These are phyloP conservation scores for Haematococcus sp. DNA, from an alignment of 139 green algal species.

Conservation along the genomic window DNA sequence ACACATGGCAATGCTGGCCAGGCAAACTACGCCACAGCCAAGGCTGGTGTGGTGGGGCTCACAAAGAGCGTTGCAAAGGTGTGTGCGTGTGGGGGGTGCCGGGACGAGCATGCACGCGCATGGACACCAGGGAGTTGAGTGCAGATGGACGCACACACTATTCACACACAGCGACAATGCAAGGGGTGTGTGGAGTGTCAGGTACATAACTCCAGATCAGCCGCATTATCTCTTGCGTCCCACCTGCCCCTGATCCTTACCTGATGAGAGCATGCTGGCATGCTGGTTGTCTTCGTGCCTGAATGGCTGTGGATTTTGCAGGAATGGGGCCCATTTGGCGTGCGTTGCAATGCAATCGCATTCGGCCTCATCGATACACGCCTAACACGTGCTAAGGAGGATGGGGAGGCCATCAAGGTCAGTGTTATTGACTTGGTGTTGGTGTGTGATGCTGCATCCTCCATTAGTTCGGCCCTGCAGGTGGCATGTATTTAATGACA, in stretches of 20 bases:
- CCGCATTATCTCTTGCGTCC: too few relatives aligned
- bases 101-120: too few relatives aligned
- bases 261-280: constrained; percentile 45
- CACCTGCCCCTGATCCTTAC: too few relatives aligned
- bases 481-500: too few relatives aligned
- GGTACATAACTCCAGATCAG: too few relatives aligned
- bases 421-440: neutral
- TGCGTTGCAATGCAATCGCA: constrained; percentile 79
- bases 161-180: too few relatives aligned
- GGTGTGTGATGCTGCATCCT: neutral
- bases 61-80: constrained; percentile 83
- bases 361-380: constrained; percentile 81
- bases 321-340: constrained; percentile 80
- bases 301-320: constrained; percentile 49
- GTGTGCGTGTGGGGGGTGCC: too few relatives aligned
- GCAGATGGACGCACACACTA: too few relatives aligned
- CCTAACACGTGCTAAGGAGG: constrained; percentile 65
- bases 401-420: constrained; percentile 46
- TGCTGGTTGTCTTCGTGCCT: constrained; percentile 78
- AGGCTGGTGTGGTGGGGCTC: constrained; percentile 85
- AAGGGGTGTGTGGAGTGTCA: too few relatives aligned
- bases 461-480: neutral
- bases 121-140: too few relatives aligned
- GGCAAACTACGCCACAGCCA: constrained; percentile 87
- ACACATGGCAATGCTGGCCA: constrained; percentile 66